Conservation (phyloP, 2,329 filamentous ascomycete genomes). For the Gnomoniopsis smithogilvyi region DNA sequence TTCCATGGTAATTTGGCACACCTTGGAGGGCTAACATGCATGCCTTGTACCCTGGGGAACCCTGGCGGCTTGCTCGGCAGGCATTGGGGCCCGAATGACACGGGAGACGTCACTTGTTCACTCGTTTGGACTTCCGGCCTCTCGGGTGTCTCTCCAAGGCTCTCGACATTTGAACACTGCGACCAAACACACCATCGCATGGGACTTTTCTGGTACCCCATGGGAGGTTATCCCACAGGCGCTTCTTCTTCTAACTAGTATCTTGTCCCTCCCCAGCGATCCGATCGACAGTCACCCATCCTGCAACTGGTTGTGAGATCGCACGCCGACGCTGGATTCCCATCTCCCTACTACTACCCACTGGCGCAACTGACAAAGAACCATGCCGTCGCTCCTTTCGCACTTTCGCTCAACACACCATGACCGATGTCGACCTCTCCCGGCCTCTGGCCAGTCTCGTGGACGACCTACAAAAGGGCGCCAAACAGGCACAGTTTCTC, state of each 20-base stretch:
- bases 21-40: too few species aligned
- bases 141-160: not conserved
- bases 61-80: not conserved
- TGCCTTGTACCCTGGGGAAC: not conserved
- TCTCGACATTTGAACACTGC: not conserved
- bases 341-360: constrained; percentile 43
- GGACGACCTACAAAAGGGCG: constrained; percentile 47
- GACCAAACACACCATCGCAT: not conserved
- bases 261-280: not conserved
- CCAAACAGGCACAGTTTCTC: constrained; percentile 59
- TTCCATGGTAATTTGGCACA: too few species aligned
- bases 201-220: not conserved
- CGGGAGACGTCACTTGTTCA: constrained; percentile 7
- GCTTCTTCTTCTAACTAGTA: not conserved
- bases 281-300: not conserved
- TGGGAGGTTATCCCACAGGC: not conserved
- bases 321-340: not conserved
- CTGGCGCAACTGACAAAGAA: constrained; percentile 41
- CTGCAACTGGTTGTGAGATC: not conserved
- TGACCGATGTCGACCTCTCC: constrained; percentile 43
- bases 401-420: constrained; percentile 35
- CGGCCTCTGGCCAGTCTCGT: constrained; percentile 53
- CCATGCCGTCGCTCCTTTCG: not conserved
- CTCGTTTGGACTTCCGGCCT: not conserved
- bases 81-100: not conserved